phyloP scores from a whole-genome alignment of 179 eudicot genomes.

The Patellifolia procumbens region DNA sequence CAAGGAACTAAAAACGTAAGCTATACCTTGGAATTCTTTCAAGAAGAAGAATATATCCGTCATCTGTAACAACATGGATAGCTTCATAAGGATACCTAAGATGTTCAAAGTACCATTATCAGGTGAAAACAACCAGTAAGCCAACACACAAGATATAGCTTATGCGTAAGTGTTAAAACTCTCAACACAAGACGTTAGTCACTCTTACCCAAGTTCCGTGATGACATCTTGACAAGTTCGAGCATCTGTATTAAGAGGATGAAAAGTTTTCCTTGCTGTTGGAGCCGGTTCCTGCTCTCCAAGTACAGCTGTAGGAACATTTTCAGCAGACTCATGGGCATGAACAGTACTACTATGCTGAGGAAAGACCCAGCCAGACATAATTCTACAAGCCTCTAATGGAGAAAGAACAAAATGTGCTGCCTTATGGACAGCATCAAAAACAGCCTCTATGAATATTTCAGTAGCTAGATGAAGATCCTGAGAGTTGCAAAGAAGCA shows the following conservation, averaged over 20 bases:
- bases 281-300: constrained; percentile 68
- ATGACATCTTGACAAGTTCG: constrained; percentile 97
- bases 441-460: constrained; percentile 75
- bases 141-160: not conserved
- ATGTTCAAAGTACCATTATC: not conserved
- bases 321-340: constrained; percentile 35
- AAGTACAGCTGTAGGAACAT: constrained; percentile 56
- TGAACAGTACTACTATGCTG: constrained; percentile 16
- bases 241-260: constrained; percentile 81
- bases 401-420: constrained; percentile 80
- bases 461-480: constrained; percentile 88
- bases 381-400: constrained; percentile 42
- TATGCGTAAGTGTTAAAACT: not conserved
- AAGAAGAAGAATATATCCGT: constrained; percentile 88
- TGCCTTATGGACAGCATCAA: constrained; percentile 73
- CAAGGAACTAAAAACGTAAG: not conserved
- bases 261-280: constrained; percentile 53
- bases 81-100: constrained; percentile 98
- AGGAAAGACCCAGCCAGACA: constrained; percentile 58
- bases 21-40: constrained; percentile 95
- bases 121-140: not conserved
- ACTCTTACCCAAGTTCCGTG: constrained; percentile 86
- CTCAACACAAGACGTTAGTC: constrained; percentile 17
- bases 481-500: constrained; percentile 37
- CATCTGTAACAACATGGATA: constrained; percentile 83